Percentiles rank a stretch among this genome's conserved stretches.
phyloP scores from a whole-genome alignment of 83 land plant genomes.

The Thuja plicata region DNA sequence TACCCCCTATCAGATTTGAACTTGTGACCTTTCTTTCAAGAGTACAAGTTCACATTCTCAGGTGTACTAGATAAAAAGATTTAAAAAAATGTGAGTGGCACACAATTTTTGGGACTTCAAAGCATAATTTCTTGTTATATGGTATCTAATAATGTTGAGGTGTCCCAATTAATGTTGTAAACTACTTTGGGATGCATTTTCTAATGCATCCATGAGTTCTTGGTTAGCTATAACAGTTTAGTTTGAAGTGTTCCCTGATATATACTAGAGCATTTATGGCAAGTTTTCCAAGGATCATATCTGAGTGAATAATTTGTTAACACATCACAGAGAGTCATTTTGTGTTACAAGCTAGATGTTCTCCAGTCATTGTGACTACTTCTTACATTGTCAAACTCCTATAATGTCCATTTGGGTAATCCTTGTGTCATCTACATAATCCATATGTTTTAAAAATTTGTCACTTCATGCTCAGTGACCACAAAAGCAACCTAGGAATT shows the following conservation, averaged over 20 bases:
- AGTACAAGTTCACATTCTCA: too few relatives aligned
- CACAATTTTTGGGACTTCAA: background rate
- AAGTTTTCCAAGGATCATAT: background rate
- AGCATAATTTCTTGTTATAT: background rate
- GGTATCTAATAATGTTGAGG: background rate
- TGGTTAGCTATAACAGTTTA: background rate
- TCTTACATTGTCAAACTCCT: conserved; percentile 38
- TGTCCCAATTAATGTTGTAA: background rate
- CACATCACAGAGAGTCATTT: background rate
- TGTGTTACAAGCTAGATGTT: background rate
- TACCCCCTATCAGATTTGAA: too few relatives aligned
- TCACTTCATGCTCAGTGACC: conserved; percentile 49
- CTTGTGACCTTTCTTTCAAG: too few relatives aligned
- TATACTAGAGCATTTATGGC: background rate
- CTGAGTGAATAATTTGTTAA: background rate
- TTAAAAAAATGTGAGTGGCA: background rate
- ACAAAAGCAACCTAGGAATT: conserved; percentile 40
- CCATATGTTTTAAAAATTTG: conserved; percentile 64
- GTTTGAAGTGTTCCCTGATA: background rate
- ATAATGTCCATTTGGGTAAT: conserved; percentile 74
- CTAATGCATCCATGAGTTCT: background rate
- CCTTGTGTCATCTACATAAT: conserved; percentile 94
- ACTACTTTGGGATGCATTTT: background rate
- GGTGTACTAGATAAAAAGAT: background rate
- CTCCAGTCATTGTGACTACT: conserved; percentile 8